Percentiles rank a stretch among this genome's conserved stretches.
These are phyloP conservation scores for Nigrospora osmanthi DNA, from an alignment of 2,329 filamentous ascomycete genomes.

Conservation along the genomic window DNA sequence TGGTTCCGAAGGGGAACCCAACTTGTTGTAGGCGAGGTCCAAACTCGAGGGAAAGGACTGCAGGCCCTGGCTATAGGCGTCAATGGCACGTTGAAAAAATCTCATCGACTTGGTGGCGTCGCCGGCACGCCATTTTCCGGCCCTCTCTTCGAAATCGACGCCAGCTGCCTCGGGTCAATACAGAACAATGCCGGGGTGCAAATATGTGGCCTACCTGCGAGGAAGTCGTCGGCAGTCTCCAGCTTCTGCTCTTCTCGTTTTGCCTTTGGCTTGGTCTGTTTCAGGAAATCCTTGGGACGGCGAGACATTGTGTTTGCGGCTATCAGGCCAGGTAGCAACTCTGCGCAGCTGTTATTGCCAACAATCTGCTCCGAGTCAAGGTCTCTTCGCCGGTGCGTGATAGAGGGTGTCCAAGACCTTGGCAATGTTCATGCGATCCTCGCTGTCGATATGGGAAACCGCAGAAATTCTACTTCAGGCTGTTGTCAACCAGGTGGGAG, in stretches of 20 bases:
- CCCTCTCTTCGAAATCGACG: slow-evolving; percentile 62
- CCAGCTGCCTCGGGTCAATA: slow-evolving; percentile 34
- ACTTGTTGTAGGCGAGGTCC: slow-evolving; percentile 72
- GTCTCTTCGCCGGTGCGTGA: too few relatives aligned
- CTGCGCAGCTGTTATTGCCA: too few relatives aligned
- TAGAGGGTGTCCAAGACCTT: too few relatives aligned
- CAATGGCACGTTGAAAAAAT: slow-evolving; percentile 56
- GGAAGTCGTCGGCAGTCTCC: slow-evolving; percentile 58
- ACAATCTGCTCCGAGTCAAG: too few relatives aligned
- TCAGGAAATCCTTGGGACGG: slow-evolving; percentile 9
- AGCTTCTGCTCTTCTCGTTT: slow-evolving; percentile 33
- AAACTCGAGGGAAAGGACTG: slow-evolving; percentile 52
- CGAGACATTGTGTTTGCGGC: neutral
- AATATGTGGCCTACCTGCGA: slow-evolving; percentile 38
- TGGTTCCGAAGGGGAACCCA: slow-evolving; percentile 15
- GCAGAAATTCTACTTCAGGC: too few relatives aligned
- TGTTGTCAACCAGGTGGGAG: too few relatives aligned
- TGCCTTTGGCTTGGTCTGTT: slow-evolving; percentile 11
- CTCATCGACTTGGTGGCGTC: slow-evolving; percentile 53
- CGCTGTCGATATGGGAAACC: too few relatives aligned
- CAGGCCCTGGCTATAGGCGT: slow-evolving; percentile 58
- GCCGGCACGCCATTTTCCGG: slow-evolving; percentile 67
- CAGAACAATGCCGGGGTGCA: neutral
- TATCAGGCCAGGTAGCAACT: too few relatives aligned
- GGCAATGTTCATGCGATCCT: too few relatives aligned